These are phyloP conservation scores for Corymbia citriodora DNA, from an alignment of 441 rosid species.

Conservation along the genomic window DNA sequence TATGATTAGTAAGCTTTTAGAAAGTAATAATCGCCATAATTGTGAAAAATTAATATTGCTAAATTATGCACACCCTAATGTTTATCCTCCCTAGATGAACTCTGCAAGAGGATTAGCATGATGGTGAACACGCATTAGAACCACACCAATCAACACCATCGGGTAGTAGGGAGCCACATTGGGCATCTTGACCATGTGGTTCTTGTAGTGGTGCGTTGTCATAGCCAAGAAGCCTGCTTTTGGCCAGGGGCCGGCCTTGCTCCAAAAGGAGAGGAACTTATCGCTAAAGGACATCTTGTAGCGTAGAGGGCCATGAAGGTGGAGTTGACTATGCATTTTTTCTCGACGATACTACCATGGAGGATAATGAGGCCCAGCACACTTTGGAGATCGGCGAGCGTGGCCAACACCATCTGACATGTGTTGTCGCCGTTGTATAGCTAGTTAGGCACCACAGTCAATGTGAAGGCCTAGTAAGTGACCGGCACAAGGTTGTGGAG, in stretches of 20 bases:
- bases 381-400: constrained; percentile 53
- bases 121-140: constrained; percentile 55
- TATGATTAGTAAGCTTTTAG: too few relatives aligned
- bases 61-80: constrained; percentile 29
- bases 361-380: constrained; percentile 61
- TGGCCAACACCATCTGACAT: constrained; percentile 59
- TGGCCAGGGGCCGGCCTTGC: constrained; percentile 54
- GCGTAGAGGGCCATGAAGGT: constrained; percentile 70
- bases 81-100: constrained; percentile 58
- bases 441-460: constrained; percentile 40
- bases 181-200: constrained; percentile 18
- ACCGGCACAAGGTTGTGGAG: constrained; percentile 28
- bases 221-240: constrained; percentile 33
- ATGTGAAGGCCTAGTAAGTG: constrained; percentile 28
- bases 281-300: constrained; percentile 60
- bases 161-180: constrained; percentile 30
- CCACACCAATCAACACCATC: constrained; percentile 59
- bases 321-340: constrained; percentile 58
- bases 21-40: too few relatives aligned
- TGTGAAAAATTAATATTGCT: too few relatives aligned
- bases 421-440: constrained; percentile 62
- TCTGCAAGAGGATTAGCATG: constrained; percentile 42
- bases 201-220: constrained; percentile 19
- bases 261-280: constrained; percentile 52
- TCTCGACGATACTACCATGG: constrained; percentile 60